Conservation (phyloP, 2,329 filamentous ascomycete genomes). For the Colletotrichum viniferum region DNA sequence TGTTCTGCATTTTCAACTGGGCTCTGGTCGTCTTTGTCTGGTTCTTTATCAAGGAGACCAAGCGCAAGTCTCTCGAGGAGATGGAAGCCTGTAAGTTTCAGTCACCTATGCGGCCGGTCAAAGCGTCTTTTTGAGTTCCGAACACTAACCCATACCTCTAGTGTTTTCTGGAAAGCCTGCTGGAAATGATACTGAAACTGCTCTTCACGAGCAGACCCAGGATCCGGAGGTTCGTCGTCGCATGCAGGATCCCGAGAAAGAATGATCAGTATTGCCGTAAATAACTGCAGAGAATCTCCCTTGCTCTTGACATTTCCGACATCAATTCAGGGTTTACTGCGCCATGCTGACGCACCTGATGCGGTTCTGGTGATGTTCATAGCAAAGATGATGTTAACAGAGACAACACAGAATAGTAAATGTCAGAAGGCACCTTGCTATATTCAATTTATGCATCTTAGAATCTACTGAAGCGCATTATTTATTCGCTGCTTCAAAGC, state of each 20-base stretch:
- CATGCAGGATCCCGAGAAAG: background rate
- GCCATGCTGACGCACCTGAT: background rate
- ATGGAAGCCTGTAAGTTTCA: constrained; percentile 33
- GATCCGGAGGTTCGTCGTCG: background rate
- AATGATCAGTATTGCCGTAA: no score
- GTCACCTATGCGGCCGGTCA: background rate
- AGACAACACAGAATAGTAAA: background rate
- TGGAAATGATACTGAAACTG: background rate
- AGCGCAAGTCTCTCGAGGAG: constrained; percentile 47
- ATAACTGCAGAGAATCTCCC: background rate
- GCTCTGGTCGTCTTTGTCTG: constrained; percentile 46
- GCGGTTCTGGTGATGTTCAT: background rate
- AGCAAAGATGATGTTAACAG: background rate
- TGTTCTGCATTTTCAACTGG: constrained; percentile 54
- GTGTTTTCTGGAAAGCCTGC: background rate
- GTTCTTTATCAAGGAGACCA: constrained; percentile 48
- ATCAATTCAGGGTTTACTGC: background rate
- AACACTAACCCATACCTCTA: background rate
- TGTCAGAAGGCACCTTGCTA: background rate
- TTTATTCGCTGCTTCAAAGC: background rate
- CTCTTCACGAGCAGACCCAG: background rate
- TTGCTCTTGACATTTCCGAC: background rate
- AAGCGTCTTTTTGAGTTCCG: background rate
- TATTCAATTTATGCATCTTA: background rate
- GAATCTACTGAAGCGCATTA: background rate